phyloP scores from a whole-genome alignment of 2,329 filamentous ascomycete species.

The Ophiocordyceps robertsii region DNA sequence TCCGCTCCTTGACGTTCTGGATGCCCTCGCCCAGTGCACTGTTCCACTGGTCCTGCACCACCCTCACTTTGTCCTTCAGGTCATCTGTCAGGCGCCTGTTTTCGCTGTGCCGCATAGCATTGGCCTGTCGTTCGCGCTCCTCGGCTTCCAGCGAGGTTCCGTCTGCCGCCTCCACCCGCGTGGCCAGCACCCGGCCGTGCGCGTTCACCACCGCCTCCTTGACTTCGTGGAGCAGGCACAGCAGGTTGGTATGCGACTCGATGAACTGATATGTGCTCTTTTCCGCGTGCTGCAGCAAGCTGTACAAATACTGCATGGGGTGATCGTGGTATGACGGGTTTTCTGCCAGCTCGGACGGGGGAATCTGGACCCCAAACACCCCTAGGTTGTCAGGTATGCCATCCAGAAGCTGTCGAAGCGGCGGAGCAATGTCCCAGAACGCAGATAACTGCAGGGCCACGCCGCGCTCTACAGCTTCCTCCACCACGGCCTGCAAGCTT shows the following conservation, averaged over 20 bases:
- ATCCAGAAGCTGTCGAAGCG: conserved; percentile 63
- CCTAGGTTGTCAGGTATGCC: conserved; percentile 52
- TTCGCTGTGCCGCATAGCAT: conserved; percentile 50
- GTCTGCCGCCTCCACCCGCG: conserved; percentile 36
- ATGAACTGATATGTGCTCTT: conserved; percentile 96
- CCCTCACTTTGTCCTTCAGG: conserved; percentile 81
- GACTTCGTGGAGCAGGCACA: conserved; percentile 84
- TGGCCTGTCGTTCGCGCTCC: conserved; percentile 26
- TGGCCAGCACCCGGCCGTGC: conserved; percentile 52
- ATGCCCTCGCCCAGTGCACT: conserved; percentile 74
- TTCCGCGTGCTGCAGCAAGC: conserved; percentile 71
- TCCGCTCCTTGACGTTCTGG: conserved; percentile 56
- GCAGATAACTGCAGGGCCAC: conserved; percentile 86
- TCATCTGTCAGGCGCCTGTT: conserved; percentile 65
- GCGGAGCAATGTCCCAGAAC: conserved; percentile 95
- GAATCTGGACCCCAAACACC: conserved; percentile 63
- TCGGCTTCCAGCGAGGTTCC: conserved; percentile 12
- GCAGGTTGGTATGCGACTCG: conserved; percentile 80
- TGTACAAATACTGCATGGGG: conserved; percentile 84
- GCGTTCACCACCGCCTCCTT: conserved; percentile 64
- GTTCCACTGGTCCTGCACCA: conserved; percentile 84
- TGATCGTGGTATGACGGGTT: conserved; percentile 70
- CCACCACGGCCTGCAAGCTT: conserved; percentile 65
- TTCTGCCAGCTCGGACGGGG: conserved; percentile 66
- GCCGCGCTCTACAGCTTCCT: conserved; percentile 73